These are phyloP conservation scores for Ramaria rubella DNA, from an alignment of 768 basidiomycete genomes.

Conservation along the genomic window DNA sequence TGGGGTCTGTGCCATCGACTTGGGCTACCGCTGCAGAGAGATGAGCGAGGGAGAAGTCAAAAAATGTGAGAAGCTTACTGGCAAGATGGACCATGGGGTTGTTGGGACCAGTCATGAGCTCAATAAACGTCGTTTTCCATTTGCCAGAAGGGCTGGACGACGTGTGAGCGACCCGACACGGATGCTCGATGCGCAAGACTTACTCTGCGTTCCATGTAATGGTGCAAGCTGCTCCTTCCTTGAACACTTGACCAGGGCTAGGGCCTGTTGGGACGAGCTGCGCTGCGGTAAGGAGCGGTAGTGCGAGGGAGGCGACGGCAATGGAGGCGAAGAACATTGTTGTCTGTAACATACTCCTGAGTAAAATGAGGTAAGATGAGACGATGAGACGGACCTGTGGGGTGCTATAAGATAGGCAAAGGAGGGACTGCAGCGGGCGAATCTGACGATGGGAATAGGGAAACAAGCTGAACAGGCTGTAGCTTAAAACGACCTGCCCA, in stretches of 20 bases:
- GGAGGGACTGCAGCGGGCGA: too few relatives aligned
- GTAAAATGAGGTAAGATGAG: too few relatives aligned
- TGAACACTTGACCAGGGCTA: slow-evolving; percentile 50
- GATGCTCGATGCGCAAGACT: not conserved
- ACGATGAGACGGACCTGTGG: too few relatives aligned
- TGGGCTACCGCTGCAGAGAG: slow-evolving; percentile 50
- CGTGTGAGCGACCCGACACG: not conserved
- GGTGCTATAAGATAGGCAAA: too few relatives aligned
- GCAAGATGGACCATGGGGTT: slow-evolving; percentile 58
- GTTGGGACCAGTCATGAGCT: slow-evolving; percentile 79
- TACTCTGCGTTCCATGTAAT: slow-evolving; percentile 54
- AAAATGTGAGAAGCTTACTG: slow-evolving; percentile 39
- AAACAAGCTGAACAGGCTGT: too few relatives aligned
- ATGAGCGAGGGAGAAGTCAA: not conserved
- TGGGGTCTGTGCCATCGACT: slow-evolving; percentile 53
- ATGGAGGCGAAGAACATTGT: slow-evolving; percentile 3
- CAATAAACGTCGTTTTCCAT: slow-evolving; percentile 69
- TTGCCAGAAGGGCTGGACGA: slow-evolving; percentile 31
- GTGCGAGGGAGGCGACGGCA: not conserved
- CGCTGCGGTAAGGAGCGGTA: slow-evolving; percentile 1
- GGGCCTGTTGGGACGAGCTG: slow-evolving; percentile 45
- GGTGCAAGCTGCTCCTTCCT: slow-evolving; percentile 48
- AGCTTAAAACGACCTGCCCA: too few relatives aligned
- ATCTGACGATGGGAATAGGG: too few relatives aligned
- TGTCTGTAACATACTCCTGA: too few relatives aligned